Percentiles rank a stretch among this genome's conserved stretches.
These are phyloP conservation scores for Aspergillus indologenus DNA, from an alignment of 495 filamentous ascomycete species.

Conservation along the genomic window DNA sequence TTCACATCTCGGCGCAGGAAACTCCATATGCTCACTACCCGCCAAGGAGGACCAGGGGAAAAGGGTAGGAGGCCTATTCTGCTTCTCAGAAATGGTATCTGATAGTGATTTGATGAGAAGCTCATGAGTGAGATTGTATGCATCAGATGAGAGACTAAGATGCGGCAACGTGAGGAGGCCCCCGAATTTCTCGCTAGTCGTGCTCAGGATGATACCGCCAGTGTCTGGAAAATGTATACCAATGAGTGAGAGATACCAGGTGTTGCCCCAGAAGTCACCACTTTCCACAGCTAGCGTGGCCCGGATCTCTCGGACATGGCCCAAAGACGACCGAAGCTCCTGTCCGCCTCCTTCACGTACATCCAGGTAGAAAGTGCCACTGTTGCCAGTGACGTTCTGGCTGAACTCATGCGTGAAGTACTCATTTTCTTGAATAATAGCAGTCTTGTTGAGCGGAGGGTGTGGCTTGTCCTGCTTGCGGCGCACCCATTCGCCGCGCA, in stretches of 20 bases:
- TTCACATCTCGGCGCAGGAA: constrained; percentile 75
- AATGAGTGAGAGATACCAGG: constrained; percentile 70
- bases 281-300: constrained; percentile 70
- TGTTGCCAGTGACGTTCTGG: constrained; percentile 63
- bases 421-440: constrained; percentile 45
- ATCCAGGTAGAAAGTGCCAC: constrained; percentile 45
- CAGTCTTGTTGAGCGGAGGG: constrained; percentile 50
- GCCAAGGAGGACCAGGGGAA: constrained; percentile 65
- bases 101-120: constrained; percentile 70
- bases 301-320: constrained; percentile 55
- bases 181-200: constrained; percentile 87
- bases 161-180: constrained; percentile 88
- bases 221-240: constrained; percentile 79
- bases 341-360: constrained; percentile 41
- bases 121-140: constrained; percentile 62
- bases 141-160: constrained; percentile 62
- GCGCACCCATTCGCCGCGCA: constrained; percentile 74
- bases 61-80: constrained; percentile 49
- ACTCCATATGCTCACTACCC: constrained; percentile 52
- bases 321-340: constrained; percentile 30
- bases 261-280: constrained; percentile 60
- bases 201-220: constrained; percentile 75
- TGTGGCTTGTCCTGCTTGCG: constrained; percentile 37
- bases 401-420: constrained; percentile 57
- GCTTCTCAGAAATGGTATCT: constrained; percentile 57